A percentile compares a stretch with the other conserved stretches of the same genome.
Conservation (phyloP, 805 yeast genomes). For the Candida verbasci region DNA sequence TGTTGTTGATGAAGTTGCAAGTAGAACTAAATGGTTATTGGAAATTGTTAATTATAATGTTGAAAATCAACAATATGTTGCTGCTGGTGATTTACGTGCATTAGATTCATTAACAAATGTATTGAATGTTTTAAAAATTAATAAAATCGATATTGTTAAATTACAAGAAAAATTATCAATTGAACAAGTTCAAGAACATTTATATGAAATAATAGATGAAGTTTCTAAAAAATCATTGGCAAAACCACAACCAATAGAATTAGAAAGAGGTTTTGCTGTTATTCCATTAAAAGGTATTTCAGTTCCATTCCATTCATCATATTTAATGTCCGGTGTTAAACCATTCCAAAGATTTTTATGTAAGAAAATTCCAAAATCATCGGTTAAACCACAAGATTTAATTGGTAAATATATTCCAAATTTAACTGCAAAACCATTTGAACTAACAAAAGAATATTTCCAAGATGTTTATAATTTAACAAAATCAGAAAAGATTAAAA, state of each 20-base stretch:
- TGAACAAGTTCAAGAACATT: slow-evolving; percentile 85
- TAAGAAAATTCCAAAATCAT: slow-evolving; percentile 92
- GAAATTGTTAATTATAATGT: slow-evolving; percentile 98
- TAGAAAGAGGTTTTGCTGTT: slow-evolving; percentile 97
- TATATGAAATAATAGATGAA: slow-evolving; percentile 83
- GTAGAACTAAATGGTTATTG: slow-evolving; percentile 85
- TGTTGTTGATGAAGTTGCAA: slow-evolving; percentile 84
- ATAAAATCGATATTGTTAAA: slow-evolving; percentile 89
- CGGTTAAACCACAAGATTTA: slow-evolving; percentile 91
- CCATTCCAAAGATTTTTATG: slow-evolving; percentile 97
- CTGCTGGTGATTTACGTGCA: slow-evolving; percentile 97
- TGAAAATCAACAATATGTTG: slow-evolving; percentile 96
- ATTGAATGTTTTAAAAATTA: slow-evolving; percentile 85
- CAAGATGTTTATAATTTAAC: slow-evolving; percentile 93
- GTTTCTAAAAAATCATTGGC: slow-evolving; percentile 75
- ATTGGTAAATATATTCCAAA: slow-evolving; percentile 97
- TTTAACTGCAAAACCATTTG: slow-evolving; percentile 96
- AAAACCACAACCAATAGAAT: slow-evolving; percentile 94
- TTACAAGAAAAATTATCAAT: slow-evolving; percentile 76
- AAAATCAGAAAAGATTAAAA: slow-evolving; percentile 84
- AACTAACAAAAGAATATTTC: slow-evolving; percentile 94
- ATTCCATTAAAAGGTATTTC: slow-evolving; percentile 98
- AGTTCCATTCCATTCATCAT: slow-evolving; percentile 99
- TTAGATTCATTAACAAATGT: slow-evolving; percentile 91
- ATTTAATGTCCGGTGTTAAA: slow-evolving; percentile 96